These are phyloP conservation scores for Annulohypoxylon bovei DNA, from an alignment of 495 filamentous ascomycete genomes.

Conservation along the genomic window DNA sequence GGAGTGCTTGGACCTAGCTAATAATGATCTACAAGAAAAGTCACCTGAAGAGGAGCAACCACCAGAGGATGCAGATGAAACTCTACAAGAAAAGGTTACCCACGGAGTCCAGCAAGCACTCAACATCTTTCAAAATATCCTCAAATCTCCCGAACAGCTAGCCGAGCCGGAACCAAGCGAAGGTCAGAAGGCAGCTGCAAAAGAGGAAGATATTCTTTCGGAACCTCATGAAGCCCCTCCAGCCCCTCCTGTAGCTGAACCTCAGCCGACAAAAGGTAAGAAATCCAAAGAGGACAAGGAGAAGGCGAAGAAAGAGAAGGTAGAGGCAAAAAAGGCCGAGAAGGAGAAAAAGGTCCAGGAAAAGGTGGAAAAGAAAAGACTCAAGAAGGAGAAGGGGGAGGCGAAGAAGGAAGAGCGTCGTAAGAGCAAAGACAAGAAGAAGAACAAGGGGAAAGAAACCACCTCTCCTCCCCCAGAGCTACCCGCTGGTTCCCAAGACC, in stretches of 20 bases:
- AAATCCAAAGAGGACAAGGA: constrained; percentile 20
- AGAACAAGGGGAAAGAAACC: constrained; percentile 24
- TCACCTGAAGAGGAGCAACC: not conserved
- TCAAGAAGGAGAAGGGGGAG: constrained; percentile 27
- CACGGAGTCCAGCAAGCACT: constrained; percentile 27
- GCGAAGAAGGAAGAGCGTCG: constrained; percentile 37
- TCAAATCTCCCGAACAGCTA: constrained; percentile 1
- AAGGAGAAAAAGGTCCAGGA: constrained; percentile 41
- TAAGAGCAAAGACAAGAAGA: constrained; percentile 29
- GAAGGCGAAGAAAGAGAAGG: constrained; percentile 19
- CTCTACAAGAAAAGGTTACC: constrained; percentile 10
- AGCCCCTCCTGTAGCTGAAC: constrained; percentile 8
- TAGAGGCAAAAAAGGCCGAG: constrained; percentile 31
- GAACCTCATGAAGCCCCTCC: not conserved
- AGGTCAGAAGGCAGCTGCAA: not conserved
- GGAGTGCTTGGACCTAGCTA: not conserved
- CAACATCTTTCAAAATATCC: constrained; percentile 17
- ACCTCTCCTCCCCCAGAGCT: constrained; percentile 15
- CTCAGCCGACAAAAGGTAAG: not conserved
- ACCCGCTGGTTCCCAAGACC: constrained; percentile 1
- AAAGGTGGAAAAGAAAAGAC: constrained; percentile 37
- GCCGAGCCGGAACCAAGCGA: not conserved
- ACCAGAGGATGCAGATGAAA: not conserved
- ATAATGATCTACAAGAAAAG: constrained; percentile 15
- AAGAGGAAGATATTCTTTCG: constrained; percentile 1